A percentile compares a stretch with the other conserved stretches of the same genome.
These are phyloP conservation scores for Pseudogymnoascus sp. DNA, from an alignment of 2,329 filamentous ascomycete genomes.

Conservation along the genomic window DNA sequence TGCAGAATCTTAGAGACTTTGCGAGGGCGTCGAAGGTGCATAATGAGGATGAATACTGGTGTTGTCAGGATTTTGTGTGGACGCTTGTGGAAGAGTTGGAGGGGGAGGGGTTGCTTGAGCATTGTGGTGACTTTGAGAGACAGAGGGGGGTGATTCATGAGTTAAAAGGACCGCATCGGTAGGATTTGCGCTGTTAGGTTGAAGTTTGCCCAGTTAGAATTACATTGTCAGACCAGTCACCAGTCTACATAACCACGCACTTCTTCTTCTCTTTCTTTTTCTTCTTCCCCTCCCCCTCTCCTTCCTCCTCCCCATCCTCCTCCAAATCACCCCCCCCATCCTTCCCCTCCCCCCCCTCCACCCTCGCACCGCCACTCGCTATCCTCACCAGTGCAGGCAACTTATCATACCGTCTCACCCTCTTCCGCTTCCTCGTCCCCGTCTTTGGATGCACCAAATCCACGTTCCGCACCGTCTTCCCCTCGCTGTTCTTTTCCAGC, in stretches of 20 bases:
- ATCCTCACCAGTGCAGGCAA: background rate
- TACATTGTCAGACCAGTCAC: background rate
- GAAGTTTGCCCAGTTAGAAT: background rate
- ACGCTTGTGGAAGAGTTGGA: background rate
- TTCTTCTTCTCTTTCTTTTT: background rate
- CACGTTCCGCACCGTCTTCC: background rate
- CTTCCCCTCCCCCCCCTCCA: background rate
- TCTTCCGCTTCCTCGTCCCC: background rate
- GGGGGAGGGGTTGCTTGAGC: background rate
- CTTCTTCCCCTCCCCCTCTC: background rate
- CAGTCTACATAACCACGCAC: background rate
- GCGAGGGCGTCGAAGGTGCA: background rate
- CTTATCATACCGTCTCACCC: background rate
- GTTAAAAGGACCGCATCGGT: background rate
- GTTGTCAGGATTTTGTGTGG: background rate
- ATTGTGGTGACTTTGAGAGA: background rate
- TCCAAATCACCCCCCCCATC: background rate
- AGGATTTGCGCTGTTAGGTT: background rate
- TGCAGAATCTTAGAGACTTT: background rate
- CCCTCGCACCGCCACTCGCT: background rate
- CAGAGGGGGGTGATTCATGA: background rate
- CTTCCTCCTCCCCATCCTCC: background rate
- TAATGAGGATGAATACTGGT: background rate
- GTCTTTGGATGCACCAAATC: background rate
- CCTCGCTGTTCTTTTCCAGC: background rate